Evolutionary conservation across 257 asterid genomes (phyloP).

Genomic region (Petrea volubilis): DNA sequence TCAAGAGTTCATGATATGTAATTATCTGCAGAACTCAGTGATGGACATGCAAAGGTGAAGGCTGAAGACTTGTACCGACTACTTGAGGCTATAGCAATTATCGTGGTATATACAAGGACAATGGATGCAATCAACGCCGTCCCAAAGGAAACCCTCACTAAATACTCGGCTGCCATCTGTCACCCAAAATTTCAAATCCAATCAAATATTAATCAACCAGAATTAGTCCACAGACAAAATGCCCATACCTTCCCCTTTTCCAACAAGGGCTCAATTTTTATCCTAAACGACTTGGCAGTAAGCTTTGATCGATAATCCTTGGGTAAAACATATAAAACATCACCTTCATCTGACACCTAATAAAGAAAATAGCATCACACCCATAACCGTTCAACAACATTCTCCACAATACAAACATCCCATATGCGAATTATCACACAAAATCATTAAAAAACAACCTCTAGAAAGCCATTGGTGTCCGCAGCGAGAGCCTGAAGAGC

Average conservation of each 20-base stretch:
- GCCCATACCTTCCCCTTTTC: conserved; percentile 88
- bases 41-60: conserved; percentile 17
- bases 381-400: conserved; percentile 5
- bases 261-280: conserved; percentile 69
- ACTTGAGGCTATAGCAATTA: conserved; percentile 75
- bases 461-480: conserved; percentile 87
- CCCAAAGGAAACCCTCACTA: conserved; percentile 92
- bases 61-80: conserved; percentile 58
- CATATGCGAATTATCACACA: not conserved
- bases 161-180: conserved; percentile 86
- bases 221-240: conserved; percentile 2
- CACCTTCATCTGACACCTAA: conserved; percentile 98
- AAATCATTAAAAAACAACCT: conserved; percentile 46
- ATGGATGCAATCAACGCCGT: conserved; percentile 96
- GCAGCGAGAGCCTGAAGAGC: conserved; percentile 98
- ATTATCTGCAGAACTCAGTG: conserved; percentile 12
- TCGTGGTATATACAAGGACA: conserved; percentile 80
- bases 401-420: conserved; percentile 14
- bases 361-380: conserved; percentile 23
- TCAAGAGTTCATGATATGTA: conserved; percentile 3
- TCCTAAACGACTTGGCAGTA: conserved; percentile 74
- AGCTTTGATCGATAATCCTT: conserved; percentile 79
- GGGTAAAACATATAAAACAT: conserved; percentile 82
- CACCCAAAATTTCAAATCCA: conserved; percentile 29
- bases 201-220: conserved; percentile 6